Evolutionary conservation across 176 grass and related monocot species (phyloP), one percentile per base, ranked within the genome.

Genomic region (Zoysia pacifica): DNA sequence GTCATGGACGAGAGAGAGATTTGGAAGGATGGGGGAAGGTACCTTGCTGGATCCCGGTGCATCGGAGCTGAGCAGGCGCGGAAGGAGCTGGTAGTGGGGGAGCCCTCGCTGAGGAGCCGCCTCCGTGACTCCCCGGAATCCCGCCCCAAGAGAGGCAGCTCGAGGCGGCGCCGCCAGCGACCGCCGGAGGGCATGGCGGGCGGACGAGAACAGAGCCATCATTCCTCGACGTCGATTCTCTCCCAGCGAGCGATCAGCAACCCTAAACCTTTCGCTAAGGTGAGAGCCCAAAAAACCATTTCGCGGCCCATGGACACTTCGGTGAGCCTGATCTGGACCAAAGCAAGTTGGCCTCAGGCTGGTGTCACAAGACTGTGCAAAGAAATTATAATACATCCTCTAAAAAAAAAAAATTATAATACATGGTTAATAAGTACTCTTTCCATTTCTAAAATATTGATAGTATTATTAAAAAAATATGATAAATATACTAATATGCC

Each of bases 81-180:
- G 69, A n/a, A 71, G 47, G 12, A 51, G 46, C 5, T 51, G 47
- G 11, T 47, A 11, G 7, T 15, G 20, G 47, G 48, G 20, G 11
- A 71, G 2, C 69, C 69, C 48, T 71, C 47, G 47, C 47, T 28
- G 28, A 28, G 28, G 28, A 28, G 28, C 7, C 37, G 5, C 69
- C 48, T 71, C 69, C 3, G 47, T 37, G 47, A 47, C 20, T 50
- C 35, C 15, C 62, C 36, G 4, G 3, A 78, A 11, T 6, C 47
- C 48, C 47, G 48, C 62, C 47, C 76, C 62, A 9, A 78, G 62
- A 50, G 75, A 40, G 62, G 75, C 75, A 18, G 74, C 60, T 64
- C 74, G 48, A 35, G 70, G 36, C 38, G 14, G 14, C 37, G 8
- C 50, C 50, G 70, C 70, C 7, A 73, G 15, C 7, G 15, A 73